A percentile compares a stretch with the other conserved stretches of the same genome.
These are phyloP conservation scores for Fusarium hostae DNA, from an alignment of 2,329 filamentous ascomycete species.

Conservation along the genomic window DNA sequence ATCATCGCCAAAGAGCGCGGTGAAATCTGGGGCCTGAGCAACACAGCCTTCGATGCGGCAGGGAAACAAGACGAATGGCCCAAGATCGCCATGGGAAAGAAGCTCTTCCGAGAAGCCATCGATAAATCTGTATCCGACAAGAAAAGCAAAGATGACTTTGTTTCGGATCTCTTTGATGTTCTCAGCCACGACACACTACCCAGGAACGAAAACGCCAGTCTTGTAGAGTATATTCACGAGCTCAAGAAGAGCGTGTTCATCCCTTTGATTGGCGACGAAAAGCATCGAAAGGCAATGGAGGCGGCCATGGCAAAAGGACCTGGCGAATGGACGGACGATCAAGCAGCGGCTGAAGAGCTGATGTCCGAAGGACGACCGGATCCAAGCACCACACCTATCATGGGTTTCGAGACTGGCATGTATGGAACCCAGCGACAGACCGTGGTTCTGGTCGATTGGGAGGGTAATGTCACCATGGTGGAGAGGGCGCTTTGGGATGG, in stretches of 20 bases:
- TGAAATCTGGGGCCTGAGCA: conserved; percentile 70
- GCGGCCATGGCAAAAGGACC: conserved; percentile 53
- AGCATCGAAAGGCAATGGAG: conserved; percentile 58
- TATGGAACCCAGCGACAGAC: conserved; percentile 76
- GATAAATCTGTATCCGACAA: conserved; percentile 52
- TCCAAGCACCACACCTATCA: conserved; percentile 45
- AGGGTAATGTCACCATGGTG: conserved; percentile 68
- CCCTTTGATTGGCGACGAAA: conserved; percentile 64
- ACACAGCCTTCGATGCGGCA: conserved; percentile 64
- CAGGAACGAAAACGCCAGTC: conserved; percentile 52
- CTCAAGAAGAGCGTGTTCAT: conserved; percentile 72
- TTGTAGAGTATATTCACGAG: conserved; percentile 64
- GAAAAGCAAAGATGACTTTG: conserved; percentile 59
- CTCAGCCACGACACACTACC: conserved; percentile 69
- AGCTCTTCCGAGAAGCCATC: conserved; percentile 57
- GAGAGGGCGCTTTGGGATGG: conserved; percentile 71
- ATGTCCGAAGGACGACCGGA: conserved; percentile 54
- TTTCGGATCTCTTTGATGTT: conserved; percentile 63
- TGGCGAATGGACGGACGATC: conserved; percentile 53
- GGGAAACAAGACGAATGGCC: conserved; percentile 63
- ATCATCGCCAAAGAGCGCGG: conserved; percentile 65
- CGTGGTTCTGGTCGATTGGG: conserved; percentile 69
- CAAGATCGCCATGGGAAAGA: conserved; percentile 66
- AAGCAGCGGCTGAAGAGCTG: conserved; percentile 51
- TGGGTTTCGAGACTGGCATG: conserved; percentile 66